Base-by-base conservation (phyloP, 441 rosid species). In the Gossypium schwendimanii region DNA sequence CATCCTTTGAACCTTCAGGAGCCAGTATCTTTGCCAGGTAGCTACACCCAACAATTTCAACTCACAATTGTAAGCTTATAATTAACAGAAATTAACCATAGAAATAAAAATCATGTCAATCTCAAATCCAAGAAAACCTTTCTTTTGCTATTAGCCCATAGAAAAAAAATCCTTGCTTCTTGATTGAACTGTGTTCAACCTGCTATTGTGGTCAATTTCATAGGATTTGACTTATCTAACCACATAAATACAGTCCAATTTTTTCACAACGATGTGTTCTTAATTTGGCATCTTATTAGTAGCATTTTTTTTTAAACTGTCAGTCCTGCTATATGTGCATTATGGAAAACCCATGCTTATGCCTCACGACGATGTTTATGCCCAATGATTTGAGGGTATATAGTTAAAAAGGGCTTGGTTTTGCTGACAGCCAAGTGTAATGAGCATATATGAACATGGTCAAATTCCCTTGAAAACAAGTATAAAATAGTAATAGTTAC, bases 1-100 rank as follows among this genome's bases (percentile, higher is more conserved):
- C 87, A 75, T 89, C 92, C 81, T 83, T 88, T 59, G 91, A 83
- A 68, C 94, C 94, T 73, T 89, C 87, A 3, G 89, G 88, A 69
- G 87, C 87, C 67, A 89, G 67, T 80, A 89, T 89, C 85, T 88
- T 89, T 14, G 92, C 94, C 81, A 89, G 79, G 83, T 87, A 88
- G 73, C 92, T 89, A 80, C 75, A 78, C 18, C 47, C 50, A 75
- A 45, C 75, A 80, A 66, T 67, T 72, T 79, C 59, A 60, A 79
- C 52, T 52, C 68, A 57, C 62, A 60, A 62, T 36, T 23, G 15
- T 57, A 10, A 76, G 76, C 18, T 71, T 57, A 49, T 23, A 41
- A 71, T 12, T 24, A 26, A 0, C n/a, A 72, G 44, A 41, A 71
- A 61, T 44, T 36, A 67, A 17, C 21, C 45, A 9, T 4, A 28